Evolutionary conservation across 2,329 filamentous ascomycete genomes (phyloP), one percentile per base, ranked within the genome.

Genomic region (Hypomyces rosellus): DNA sequence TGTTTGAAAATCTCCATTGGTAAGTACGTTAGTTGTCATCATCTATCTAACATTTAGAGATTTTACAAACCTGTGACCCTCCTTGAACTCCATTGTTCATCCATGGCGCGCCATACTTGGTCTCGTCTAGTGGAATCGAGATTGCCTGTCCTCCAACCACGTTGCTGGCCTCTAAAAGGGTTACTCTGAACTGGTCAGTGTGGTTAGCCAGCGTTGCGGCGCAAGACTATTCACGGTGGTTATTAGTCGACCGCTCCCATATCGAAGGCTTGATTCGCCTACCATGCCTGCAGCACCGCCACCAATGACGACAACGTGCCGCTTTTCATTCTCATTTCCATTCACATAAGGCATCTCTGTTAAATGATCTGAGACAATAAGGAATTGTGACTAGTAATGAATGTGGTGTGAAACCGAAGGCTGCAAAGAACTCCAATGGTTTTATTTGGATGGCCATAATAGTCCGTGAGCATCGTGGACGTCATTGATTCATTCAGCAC

Each of bases 181-280:
- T 86, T 12, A 88, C 74, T 40, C 81, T 76, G 67, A 84, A 88
- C 55, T 76, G 78, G 36, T 85, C 76, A 1, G 79, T 79, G 55
- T 87, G 82, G 44, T 85, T 76, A 43, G 82, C 76, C 25, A 88
- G 74, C 30, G 84, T 84, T 30, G 83, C 75, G 11, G 84, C 84
- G 63, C 83, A 86, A 49, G 81, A 80, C 82, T 76, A 41, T 37
- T 2, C n/a, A 25, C 25, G 20, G 4, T 8, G 5, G 12, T 30
- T 25, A 30, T 22, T 14, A 46, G 12, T 13, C 15, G 22, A 34
- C 30, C 8, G 25, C 33, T 11, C 16, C 39, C 18, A 16, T 33
- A 22, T 50, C 30, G 16, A 36, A 34, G 41, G 34, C 45, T 8
- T 34, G 15, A 2, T 25, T 34, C 22, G 51, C 60, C 52, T 56